Evolutionary conservation across 2,329 filamentous ascomycete species (phyloP).

Genomic region (Botrytis pseudocinerea): DNA sequence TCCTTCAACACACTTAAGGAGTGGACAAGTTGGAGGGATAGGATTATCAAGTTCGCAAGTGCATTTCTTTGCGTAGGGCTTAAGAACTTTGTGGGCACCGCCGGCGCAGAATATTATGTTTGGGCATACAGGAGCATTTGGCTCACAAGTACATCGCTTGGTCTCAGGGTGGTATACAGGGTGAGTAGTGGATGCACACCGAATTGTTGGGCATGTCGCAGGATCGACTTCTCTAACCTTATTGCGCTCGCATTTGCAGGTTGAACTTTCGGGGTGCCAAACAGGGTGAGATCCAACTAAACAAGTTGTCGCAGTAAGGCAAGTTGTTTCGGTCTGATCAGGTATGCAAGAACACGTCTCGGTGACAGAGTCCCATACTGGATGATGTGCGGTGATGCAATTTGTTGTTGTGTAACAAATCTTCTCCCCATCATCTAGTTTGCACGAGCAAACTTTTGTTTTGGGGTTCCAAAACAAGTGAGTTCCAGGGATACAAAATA

Average conservation of each 20-base stretch:
- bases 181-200: conserved; percentile 25
- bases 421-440: conserved; percentile 18
- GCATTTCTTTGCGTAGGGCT: conserved; percentile 26
- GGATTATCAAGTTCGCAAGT: conserved; percentile 27
- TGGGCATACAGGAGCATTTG: conserved; percentile 22
- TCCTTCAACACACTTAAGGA: conserved; percentile 28
- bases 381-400: conserved; percentile 10
- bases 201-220: conserved; percentile 26
- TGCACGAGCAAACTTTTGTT: conserved; percentile 23
- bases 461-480: conserved; percentile 25
- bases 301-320: conserved; percentile 14
- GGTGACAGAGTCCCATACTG: conserved; percentile 18
- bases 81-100: conserved; percentile 24
- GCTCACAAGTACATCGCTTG: conserved; percentile 29
- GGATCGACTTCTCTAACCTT: conserved; percentile 15
- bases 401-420: conserved; percentile 22
- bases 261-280: conserved; percentile 13
- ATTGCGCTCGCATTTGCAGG: conserved; percentile 14
- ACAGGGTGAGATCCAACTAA: conserved; percentile 7
- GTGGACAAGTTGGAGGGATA: conserved; percentile 26
- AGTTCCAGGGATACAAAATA: conserved; percentile 23
- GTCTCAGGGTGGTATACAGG: conserved; percentile 28
- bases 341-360: conserved; percentile 24
- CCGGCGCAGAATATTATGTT: conserved; percentile 27
- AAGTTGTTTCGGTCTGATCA: conserved; percentile 14